Base-by-base conservation (phyloP, 192 early-diverging fungal species). In the Dimargaris cristalligena region DNA sequence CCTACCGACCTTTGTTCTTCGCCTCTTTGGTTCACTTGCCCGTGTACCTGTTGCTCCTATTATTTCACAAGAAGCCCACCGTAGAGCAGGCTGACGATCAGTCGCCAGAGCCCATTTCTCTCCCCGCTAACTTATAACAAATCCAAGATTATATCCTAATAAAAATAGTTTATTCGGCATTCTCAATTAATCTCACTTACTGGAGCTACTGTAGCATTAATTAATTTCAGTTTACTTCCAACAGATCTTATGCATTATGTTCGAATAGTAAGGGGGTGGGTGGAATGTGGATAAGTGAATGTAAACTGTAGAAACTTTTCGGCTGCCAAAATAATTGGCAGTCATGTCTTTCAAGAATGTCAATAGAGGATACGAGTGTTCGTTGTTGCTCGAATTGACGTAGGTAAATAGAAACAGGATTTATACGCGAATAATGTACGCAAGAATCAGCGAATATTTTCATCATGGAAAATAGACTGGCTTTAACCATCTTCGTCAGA, bases 1-100 rank as follows among this genome's bases (percentile, higher is more conserved):
- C 75, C 14, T 91, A 90, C n/a, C 69, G 92, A 18, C 77, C 84
- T 38, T 67, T 94, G 52, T 96, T 98, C 66, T 98, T 98, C 73
- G 81, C 78, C 34, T 91, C 87, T 67, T 63, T 98, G 56, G 76
- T 89, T 20, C 90, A 98, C 63, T 65, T 98, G 62, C 92, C 92
- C 0, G 66, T 94, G 2, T 62, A 92, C 32, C 62, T 98, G 35
- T 87, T 78, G 2, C 73, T 96, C 46, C 79, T 98, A 75, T 88
- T 98, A 80, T 58, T 85, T 18, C 93, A 96, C 69, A 95, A 98
- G 73, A 74, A 71, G 47, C 20, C 55, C 26, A 34, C 26, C 26
- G 55, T 20, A 26, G 32, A 26, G 23, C 9, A 20, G 2, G 54
- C 34, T 34, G 30, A 56, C 2, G 55, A 57, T 14, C 34, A 57